A percentile compares a stretch with the other conserved stretches of the same genome.
phyloP scores from a whole-genome alignment of 306 rosid species.

The Cicer pinnatifidum region DNA sequence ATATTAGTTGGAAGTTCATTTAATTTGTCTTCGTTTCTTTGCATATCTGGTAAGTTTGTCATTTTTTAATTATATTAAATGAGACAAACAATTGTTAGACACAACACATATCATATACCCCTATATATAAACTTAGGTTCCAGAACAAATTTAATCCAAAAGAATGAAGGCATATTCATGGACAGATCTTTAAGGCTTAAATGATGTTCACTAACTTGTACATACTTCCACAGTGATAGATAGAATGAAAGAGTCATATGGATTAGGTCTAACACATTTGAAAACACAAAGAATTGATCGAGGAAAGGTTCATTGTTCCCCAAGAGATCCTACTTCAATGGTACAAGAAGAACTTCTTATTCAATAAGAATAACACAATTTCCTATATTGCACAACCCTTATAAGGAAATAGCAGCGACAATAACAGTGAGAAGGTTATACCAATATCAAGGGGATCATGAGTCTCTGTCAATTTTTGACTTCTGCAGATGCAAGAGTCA shows the following conservation, averaged over 20 bases:
- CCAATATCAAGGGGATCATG: slow-evolving; percentile 99
- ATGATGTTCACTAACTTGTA: slow-evolving; percentile 4
- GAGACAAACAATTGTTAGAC: neutral
- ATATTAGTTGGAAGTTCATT: too few species aligned
- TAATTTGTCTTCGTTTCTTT: too few species aligned
- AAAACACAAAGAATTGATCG: slow-evolving; percentile 13
- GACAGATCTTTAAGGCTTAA: neutral
- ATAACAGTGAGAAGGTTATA: slow-evolving; percentile 45
- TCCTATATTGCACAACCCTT: slow-evolving; percentile 29
- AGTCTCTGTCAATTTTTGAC: slow-evolving; percentile 98
- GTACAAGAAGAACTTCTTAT: slow-evolving; percentile 33
- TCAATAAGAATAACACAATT: slow-evolving; percentile 25
- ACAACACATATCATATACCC: neutral
- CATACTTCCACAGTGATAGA: neutral
- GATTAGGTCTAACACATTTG: slow-evolving; percentile 19
- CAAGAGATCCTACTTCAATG: slow-evolving; percentile 26
- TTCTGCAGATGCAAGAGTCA: slow-evolving; percentile 99
- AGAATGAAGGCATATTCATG: neutral
- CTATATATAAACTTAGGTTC: neutral
- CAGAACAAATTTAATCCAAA: neutral
- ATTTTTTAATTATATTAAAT: neutral
- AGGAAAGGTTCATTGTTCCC: slow-evolving; percentile 10
- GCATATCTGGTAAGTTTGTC: too few species aligned
- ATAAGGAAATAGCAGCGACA: slow-evolving; percentile 21
- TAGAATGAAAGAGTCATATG: slow-evolving; percentile 1